Percentiles rank a stretch among this genome's conserved stretches.
Conservation (phyloP, 352 stramenopile genomes). For the Phytophthora idaei region DNA sequence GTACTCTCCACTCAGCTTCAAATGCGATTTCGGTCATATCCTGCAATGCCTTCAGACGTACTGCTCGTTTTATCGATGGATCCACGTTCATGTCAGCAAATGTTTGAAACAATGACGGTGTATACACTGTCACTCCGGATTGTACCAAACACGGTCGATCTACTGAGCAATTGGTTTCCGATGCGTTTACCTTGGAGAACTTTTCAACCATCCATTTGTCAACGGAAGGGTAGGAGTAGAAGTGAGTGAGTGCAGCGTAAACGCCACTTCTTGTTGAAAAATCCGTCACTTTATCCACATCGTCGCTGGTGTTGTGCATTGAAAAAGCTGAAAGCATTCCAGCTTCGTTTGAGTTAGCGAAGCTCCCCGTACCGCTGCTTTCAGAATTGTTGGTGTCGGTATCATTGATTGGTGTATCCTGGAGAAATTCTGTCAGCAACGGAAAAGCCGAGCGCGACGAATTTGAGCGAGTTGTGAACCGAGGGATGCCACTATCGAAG, state of each 20-base stretch:
- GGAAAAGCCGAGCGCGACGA: conserved; percentile 39
- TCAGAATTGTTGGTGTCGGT: background rate
- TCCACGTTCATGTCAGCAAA: conserved; percentile 23
- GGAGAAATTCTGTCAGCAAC: conserved; percentile 35
- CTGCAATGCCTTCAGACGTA: conserved; percentile 40
- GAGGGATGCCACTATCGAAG: conserved; percentile 62
- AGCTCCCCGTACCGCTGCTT: conserved; percentile 2
- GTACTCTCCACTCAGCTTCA: conserved; percentile 43
- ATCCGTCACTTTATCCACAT: conserved; percentile 13
- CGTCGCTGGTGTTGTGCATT: background rate
- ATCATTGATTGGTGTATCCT: background rate
- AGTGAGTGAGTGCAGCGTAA: conserved; percentile 42
- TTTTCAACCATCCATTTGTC: conserved; percentile 25
- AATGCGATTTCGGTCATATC: conserved; percentile 48
- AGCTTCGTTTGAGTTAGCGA: background rate
- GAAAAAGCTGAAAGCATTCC: background rate
- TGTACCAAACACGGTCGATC: conserved; percentile 39
- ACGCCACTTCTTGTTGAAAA: conserved; percentile 30
- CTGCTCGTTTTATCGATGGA: conserved; percentile 25
- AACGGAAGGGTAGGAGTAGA: conserved; percentile 51
- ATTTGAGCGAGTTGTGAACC: conserved; percentile 38
- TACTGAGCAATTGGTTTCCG: conserved; percentile 28
- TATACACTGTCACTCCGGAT: conserved; percentile 72
- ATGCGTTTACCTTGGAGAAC: conserved; percentile 3
- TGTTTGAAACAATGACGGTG: conserved; percentile 40